phyloP scores from a whole-genome alignment of 2,329 filamentous ascomycete species.

The Raffaelea ambrosiae region DNA sequence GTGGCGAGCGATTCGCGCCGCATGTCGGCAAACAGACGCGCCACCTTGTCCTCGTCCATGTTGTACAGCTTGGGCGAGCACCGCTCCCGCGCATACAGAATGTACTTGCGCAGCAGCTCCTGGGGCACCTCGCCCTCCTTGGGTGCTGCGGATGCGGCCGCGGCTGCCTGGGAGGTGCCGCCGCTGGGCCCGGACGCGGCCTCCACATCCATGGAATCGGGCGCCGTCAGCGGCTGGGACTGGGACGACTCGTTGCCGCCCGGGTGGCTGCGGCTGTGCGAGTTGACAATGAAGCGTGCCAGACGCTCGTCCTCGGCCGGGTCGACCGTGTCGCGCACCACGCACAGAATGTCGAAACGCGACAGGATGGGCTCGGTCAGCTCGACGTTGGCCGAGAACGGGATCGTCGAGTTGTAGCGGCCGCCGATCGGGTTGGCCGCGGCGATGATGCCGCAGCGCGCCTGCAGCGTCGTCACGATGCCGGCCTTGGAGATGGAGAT shows the following conservation, averaged over 20 bases:
- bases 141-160: slow-evolving; percentile 11
- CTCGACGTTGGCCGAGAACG: slow-evolving; percentile 93
- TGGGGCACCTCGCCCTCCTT: slow-evolving; percentile 73
- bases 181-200: slow-evolving; percentile 32
- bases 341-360: slow-evolving; percentile 94
- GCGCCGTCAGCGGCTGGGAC: slow-evolving; percentile 18
- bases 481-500: slow-evolving; percentile 98
- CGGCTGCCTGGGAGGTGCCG: slow-evolving; percentile 15
- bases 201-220: slow-evolving; percentile 54
- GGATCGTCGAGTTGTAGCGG: slow-evolving; percentile 91
- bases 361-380: slow-evolving; percentile 95
- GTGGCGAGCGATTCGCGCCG: slow-evolving; percentile 84
- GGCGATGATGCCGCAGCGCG: slow-evolving; percentile 90
- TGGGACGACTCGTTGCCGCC: slow-evolving; percentile 24
- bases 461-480: slow-evolving; percentile 94
- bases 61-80: slow-evolving; percentile 90
- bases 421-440: slow-evolving; percentile 95
- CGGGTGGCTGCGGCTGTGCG: slow-evolving; percentile 79
- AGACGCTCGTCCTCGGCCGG: slow-evolving; percentile 86
- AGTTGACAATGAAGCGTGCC: slow-evolving; percentile 89
- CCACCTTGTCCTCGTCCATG: slow-evolving; percentile 96
- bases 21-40: slow-evolving; percentile 93
- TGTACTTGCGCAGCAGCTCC: slow-evolving; percentile 89
- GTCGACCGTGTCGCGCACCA: slow-evolving; percentile 92
- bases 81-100: slow-evolving; percentile 84